Percentiles rank a stretch among this genome's conserved stretches.
Conservation (phyloP, 2,329 filamentous ascomycete genomes). For the Ophiostoma montium region DNA sequence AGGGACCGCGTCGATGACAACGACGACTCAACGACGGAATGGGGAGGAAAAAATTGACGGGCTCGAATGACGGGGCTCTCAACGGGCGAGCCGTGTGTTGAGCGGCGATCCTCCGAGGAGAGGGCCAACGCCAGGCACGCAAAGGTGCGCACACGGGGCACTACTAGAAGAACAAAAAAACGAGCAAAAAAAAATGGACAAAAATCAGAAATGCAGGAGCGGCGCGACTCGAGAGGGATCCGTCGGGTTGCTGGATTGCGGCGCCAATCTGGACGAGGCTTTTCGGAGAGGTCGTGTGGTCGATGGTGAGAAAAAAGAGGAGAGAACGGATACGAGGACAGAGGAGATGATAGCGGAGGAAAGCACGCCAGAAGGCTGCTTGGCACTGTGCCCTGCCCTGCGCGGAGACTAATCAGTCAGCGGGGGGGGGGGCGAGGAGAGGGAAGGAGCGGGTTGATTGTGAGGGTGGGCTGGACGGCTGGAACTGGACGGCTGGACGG, state of each 20-base stretch:
- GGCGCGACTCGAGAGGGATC: no score
- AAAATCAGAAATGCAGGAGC: neutral
- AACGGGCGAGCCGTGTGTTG: slow-evolving; percentile 3
- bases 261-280: neutral
- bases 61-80: neutral
- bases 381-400: no score
- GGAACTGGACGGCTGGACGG: no score
- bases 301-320: neutral
- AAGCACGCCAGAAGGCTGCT: neutral
- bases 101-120: slow-evolving; percentile 7
- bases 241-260: no score
- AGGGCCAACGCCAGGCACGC: slow-evolving; percentile 5
- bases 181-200: neutral
- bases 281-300: neutral
- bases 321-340: neutral
- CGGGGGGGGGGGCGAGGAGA: neutral
- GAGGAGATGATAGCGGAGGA: neutral
- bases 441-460: neutral
- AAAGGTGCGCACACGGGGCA: neutral
- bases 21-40: neutral
- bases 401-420: neutral
- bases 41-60: neutral
- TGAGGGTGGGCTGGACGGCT: no score
- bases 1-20: neutral
- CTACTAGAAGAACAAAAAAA: no score